A percentile compares a stretch with the other conserved stretches of the same genome.
phyloP scores from a whole-genome alignment of 75 land plant genomes.

The Pinus albicaulis region DNA sequence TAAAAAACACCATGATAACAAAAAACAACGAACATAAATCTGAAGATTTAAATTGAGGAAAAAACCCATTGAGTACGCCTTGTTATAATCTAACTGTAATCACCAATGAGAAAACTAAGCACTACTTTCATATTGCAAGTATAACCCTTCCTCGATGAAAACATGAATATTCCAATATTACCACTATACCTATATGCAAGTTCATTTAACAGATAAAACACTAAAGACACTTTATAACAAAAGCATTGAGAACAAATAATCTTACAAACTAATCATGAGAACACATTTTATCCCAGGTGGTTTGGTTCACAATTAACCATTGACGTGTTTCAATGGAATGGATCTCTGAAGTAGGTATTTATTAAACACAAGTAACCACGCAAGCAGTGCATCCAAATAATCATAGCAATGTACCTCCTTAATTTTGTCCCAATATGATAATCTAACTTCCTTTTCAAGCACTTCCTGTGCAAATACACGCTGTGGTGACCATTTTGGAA shows the following conservation, averaged over 20 bases:
- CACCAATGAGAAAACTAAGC: too few relatives aligned
- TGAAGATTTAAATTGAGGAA: neutral
- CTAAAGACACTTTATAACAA: too few relatives aligned
- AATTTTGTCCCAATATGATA: conserved; percentile 95
- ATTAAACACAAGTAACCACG: neutral
- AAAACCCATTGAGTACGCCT: neutral
- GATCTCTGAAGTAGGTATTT: neutral
- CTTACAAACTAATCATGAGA: neutral
- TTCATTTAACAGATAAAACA: neutral
- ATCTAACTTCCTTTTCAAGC: conserved; percentile 85
- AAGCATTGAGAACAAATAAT: neutral
- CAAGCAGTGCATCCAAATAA: too few relatives aligned
- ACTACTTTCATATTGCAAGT: too few relatives aligned
- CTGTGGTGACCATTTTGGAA: conserved; percentile 92
- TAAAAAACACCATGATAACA: neutral
- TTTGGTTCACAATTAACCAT: neutral
- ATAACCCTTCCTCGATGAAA: too few relatives aligned
- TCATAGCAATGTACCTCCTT: conserved; percentile 58
- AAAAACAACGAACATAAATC: neutral
- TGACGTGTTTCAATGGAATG: neutral
- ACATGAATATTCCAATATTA: neutral
- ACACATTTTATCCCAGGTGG: neutral
- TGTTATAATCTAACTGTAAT: too few relatives aligned
- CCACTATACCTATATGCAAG: neutral
- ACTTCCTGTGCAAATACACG: conserved; percentile 95